Base-by-base conservation (phyloP, 148 eudicot genomes). In the Chenopodium berlandieri region DNA sequence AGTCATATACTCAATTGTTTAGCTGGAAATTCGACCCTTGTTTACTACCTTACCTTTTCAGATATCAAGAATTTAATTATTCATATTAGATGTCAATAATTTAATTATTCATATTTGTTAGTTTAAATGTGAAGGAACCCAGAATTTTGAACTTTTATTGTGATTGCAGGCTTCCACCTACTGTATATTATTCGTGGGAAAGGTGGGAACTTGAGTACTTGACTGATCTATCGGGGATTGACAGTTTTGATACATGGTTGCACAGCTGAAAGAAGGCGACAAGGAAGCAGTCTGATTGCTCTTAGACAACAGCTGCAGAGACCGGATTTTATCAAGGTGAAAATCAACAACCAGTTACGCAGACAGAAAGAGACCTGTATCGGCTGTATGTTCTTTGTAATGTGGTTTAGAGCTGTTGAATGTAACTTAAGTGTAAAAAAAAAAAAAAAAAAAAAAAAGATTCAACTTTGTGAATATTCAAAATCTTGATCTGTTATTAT, bases 151-250 rank as follows among this genome's bases (percentile, higher is more conserved):
- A 47, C 40, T 47, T 50, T 32, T 9, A 7, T 31, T 72, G 81
- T 37, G 11, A 34, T 80, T 81, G 64, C 84, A 84, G 86, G 84
- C 63, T 54, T 73, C 82, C 84, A 67, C 79, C 75, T 56, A 27
- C 30, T 66, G 75, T 78, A 67, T 65, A 72, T 73, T 73, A 67
- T 75, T 56, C 4, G 75, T 74, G 30, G 66, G 71, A 73, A 78
- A 7, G 67, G 71, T 83, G 83, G 86, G 64, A 70, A 52, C 40
- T 31, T 47, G 78, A 30, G 64, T 63, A 52, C 40, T n/a, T 47
- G 75, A 30, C 2, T 13, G 56, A 74, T 76, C 67, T 80, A 77
- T n/a, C n/a, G 5, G 64, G 12, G 78, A 62, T 44, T 27, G 78
- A 32, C 34, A 80, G 69, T 19, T 25, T 80, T 63, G 62, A 40